Evolutionary conservation across 2,329 filamentous ascomycete species (phyloP).

Genomic region (Colletotrichum sp.): DNA sequence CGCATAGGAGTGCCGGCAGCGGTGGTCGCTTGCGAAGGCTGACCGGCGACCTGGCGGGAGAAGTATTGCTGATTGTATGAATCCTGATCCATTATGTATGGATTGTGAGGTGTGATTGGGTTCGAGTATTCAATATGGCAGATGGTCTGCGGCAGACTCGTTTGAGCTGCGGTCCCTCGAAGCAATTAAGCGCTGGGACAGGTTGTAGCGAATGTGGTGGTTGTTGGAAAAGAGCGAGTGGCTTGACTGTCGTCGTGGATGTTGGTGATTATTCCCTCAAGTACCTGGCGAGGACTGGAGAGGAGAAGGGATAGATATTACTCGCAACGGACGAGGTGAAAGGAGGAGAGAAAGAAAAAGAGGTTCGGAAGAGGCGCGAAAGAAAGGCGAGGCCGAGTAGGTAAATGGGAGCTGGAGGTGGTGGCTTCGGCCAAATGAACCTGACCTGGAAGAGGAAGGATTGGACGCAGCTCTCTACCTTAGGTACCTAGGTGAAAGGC

Average conservation of each 20-base stretch:
- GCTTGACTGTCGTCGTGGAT: not conserved
- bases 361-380: not conserved
- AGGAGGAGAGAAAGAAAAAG: not conserved
- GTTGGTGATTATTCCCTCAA: not conserved
- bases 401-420: not conserved
- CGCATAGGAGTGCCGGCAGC: conserved; percentile 42
- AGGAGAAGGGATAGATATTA: conserved; percentile 2
- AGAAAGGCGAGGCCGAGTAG: conserved; percentile 1
- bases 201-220: not conserved
- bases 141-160: not conserved
- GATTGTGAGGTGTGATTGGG: not conserved
- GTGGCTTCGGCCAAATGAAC: not conserved
- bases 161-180: not conserved
- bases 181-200: not conserved
- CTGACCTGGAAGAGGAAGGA: not conserved
- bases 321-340: not conserved
- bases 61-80: conserved; percentile 28
- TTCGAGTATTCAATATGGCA: not conserved
- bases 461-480: not conserved
- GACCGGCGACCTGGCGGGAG: conserved; percentile 30
- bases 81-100: conserved; percentile 32
- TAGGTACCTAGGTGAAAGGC: not conserved
- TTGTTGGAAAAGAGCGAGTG: not conserved
- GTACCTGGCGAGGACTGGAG: not conserved
- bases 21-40: conserved; percentile 41